These are phyloP conservation scores for Penicillium sp. DNA, from an alignment of 2,329 filamentous ascomycete genomes.

Conservation along the genomic window DNA sequence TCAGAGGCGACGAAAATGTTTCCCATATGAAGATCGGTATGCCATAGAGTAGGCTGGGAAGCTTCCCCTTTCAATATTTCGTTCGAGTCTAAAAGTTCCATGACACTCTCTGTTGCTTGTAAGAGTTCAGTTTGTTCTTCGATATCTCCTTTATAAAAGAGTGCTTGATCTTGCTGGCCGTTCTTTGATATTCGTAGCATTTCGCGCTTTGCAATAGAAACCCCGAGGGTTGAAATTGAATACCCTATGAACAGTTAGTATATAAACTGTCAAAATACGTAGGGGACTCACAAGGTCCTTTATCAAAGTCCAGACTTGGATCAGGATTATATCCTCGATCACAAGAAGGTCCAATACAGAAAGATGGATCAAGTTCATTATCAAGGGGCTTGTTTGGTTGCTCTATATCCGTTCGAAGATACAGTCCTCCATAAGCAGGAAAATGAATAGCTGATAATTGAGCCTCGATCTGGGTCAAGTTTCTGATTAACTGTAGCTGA, in stretches of 20 bases:
- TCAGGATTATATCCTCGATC: slow-evolving; percentile 17
- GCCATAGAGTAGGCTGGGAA: slow-evolving; percentile 24
- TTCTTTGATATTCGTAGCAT: slow-evolving; percentile 14
- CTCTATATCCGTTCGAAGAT: slow-evolving; percentile 17
- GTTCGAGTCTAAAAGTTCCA: slow-evolving; percentile 19
- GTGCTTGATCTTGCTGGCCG: not conserved
- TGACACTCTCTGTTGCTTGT: slow-evolving; percentile 12
- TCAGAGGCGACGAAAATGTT: slow-evolving; percentile 35
- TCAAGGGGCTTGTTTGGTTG: slow-evolving; percentile 3
- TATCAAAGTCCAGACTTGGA: slow-evolving; percentile 3
- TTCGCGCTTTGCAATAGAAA: slow-evolving; percentile 20
- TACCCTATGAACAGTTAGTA: slow-evolving; percentile 17
- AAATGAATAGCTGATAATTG: slow-evolving; percentile 23
- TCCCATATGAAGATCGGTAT: slow-evolving; percentile 32
- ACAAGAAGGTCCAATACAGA: slow-evolving; percentile 22
- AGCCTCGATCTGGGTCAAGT: slow-evolving; percentile 24
- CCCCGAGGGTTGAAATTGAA: slow-evolving; percentile 15
- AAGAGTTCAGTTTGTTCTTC: slow-evolving; percentile 16
- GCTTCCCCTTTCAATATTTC: slow-evolving; percentile 5
- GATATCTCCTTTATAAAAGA: slow-evolving; percentile 12
- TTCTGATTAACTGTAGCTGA: slow-evolving; percentile 24
- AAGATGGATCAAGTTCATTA: slow-evolving; percentile 18
- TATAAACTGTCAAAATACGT: not conserved
- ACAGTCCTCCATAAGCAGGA: slow-evolving; percentile 29
- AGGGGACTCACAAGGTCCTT: slow-evolving; percentile 19